Evolutionary conservation across 768 basidiomycete species (phyloP).

Genomic region (Serendipita sp.): DNA sequence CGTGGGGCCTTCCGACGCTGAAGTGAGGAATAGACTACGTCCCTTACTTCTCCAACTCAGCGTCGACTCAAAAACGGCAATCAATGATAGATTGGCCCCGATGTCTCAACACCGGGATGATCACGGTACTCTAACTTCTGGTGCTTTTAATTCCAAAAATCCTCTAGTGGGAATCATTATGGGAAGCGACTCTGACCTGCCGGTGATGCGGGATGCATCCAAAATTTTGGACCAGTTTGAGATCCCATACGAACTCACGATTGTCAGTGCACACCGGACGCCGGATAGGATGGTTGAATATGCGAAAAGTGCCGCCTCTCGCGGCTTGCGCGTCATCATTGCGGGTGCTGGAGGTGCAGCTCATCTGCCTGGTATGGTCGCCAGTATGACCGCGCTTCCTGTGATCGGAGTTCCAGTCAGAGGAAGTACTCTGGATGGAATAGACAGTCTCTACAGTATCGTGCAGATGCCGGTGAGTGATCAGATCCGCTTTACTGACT

Average conservation of each 20-base stretch:
- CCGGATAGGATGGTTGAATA: conserved; percentile 74
- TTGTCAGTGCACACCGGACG: conserved; percentile 94
- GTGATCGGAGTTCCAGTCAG: conserved; percentile 96
- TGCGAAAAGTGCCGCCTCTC: conserved; percentile 46
- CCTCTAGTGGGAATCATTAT: conserved; percentile 91
- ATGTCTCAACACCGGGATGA: conserved; percentile 25
- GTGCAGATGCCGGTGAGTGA: conserved; percentile 95
- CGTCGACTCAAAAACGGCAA: conserved; percentile 9
- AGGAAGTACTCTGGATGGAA: conserved; percentile 82
- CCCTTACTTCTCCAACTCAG: conserved; percentile 57
- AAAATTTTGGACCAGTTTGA: conserved; percentile 65
- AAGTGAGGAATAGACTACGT: conserved; percentile 50
- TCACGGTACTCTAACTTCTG: conserved; percentile 19
- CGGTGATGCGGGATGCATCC: conserved; percentile 79
- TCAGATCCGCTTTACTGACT: conserved; percentile 3
- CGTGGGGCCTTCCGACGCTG: conserved; percentile 66
- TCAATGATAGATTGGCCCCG: neutral
- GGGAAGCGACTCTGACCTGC: conserved; percentile 98
- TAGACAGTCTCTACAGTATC: conserved; percentile 93
- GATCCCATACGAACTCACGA: conserved; percentile 83
- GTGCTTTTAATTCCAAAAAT: conserved; percentile 9
- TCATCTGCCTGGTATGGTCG: conserved; percentile 97
- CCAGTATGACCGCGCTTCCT: conserved; percentile 79
- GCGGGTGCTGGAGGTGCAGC: conserved; percentile 98
- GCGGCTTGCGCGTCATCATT: conserved; percentile 50